Base-by-base conservation (phyloP, 805 yeast genomes). In the Jamesozyma lodderae region DNA sequence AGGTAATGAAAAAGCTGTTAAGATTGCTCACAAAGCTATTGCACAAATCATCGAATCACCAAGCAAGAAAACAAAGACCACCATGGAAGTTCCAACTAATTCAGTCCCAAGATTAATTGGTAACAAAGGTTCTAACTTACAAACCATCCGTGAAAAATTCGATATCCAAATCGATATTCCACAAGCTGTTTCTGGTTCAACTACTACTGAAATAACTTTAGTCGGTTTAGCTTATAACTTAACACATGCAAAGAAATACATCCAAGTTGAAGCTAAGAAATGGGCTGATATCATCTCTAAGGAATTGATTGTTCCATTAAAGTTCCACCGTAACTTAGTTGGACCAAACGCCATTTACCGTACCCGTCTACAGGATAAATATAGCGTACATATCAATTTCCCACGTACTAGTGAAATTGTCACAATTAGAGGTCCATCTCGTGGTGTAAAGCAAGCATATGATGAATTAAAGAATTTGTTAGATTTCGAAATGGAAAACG, bases 401-500 rank as follows among this genome's bases (percentile, higher is more conserved):
- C 94, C 94, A 25, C 61, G 71, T 45, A 68, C 67, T 27, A 68
- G 67, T 40, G 92, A 83, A 49, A 78, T 81, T 30, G 68, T 73
- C 30, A 66, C 71, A 22, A 72, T 90, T 41, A 78, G 79, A 53
- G 96, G 96, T 39, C 94, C 96, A 35, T 83, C 96, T 19, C 81
- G 79, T 62, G 92, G 90, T 49, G 97, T 83, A 24, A 70, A 75
- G 24, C 78, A 79, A 57, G 94, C 94, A 24, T 77, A 76, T 57
- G 88, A 79, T 45, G 96, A 88, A 66, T 66, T 94, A 54, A 70
- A 73, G 49, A 96, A 87, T 40, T 70, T 94, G 45, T 68, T 84
- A 48, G 80, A 81, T 48, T 92, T 81, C 60, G 97, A 88, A 62
- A 79, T 73, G 53, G 95, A 84, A 50, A 85, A 87, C 55, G 90